A percentile compares a stretch with the other conserved stretches of the same genome.
These are phyloP conservation scores for Boletellus ananiceps DNA, from an alignment of 768 basidiomycete genomes.

Conservation along the genomic window DNA sequence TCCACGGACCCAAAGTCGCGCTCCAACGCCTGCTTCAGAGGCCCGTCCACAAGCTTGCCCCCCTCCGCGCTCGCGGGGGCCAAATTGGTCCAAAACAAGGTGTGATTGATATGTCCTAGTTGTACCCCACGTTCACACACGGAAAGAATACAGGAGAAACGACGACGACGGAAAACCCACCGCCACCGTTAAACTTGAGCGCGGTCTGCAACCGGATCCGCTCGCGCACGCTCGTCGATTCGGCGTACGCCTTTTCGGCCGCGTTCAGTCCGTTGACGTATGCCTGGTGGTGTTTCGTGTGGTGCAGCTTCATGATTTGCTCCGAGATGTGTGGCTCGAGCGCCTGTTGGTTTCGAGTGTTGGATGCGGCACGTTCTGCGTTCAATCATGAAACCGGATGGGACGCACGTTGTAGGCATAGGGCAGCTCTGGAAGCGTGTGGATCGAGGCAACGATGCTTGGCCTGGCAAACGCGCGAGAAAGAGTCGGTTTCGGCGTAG, in stretches of 20 bases:
- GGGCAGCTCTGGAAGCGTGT: slow-evolving; percentile 76
- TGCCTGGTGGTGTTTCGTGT: slow-evolving; percentile 85
- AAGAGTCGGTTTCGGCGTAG: slow-evolving; percentile 39
- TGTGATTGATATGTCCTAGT: slow-evolving; percentile 88
- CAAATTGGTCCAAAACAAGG: slow-evolving; percentile 97
- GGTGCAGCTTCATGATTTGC: slow-evolving; percentile 93
- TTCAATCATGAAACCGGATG: neutral
- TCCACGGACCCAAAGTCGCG: slow-evolving; percentile 86
- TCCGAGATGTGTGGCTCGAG: slow-evolving; percentile 90
- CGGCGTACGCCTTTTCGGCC: slow-evolving; percentile 79
- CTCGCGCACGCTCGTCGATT: slow-evolving; percentile 61
- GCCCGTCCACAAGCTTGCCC: slow-evolving; percentile 59
- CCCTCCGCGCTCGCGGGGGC: slow-evolving; percentile 64
- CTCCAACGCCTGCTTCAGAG: slow-evolving; percentile 71
- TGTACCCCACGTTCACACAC: neutral
- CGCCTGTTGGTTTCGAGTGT: slow-evolving; percentile 41
- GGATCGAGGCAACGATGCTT: slow-evolving; percentile 43
- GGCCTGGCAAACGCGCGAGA: slow-evolving; percentile 44
- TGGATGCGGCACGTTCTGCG: no score
- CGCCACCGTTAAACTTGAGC: slow-evolving; percentile 97
- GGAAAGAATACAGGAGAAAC: neutral
- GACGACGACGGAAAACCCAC: slow-evolving; percentile 31
- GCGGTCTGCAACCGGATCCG: slow-evolving; percentile 84
- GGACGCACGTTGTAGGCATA: slow-evolving; percentile 70
- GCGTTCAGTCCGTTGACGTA: slow-evolving; percentile 95